A percentile compares a stretch with the other conserved stretches of the same genome.
phyloP scores from a whole-genome alignment of 331 rosid species.

The Rosa hybrid region DNA sequence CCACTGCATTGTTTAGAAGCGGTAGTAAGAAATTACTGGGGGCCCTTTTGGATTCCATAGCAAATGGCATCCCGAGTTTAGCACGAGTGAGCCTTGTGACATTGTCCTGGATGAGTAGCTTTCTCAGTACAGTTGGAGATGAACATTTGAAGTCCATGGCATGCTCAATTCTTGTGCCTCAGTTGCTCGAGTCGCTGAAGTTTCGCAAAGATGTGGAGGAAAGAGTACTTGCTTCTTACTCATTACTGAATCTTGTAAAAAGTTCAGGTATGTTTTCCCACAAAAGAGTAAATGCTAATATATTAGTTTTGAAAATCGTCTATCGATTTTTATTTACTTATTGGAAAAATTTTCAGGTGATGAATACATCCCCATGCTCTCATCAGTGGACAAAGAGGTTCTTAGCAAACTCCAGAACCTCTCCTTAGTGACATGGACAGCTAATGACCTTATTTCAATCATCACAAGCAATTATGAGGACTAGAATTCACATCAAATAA shows the following conservation, averaged over 20 bases:
- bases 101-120: constrained; percentile 69
- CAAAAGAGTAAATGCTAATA: not conserved
- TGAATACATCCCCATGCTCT: constrained; percentile 36
- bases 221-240: constrained; percentile 74
- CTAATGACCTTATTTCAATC: constrained; percentile 57
- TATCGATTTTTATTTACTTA: not conserved
- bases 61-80: constrained; percentile 56
- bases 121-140: constrained; percentile 47
- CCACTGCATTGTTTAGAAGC: constrained; percentile 47
- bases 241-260: constrained; percentile 60
- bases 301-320: not conserved
- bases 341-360: constrained; percentile 31
- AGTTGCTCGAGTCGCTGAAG: constrained; percentile 47
- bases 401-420: constrained; percentile 57
- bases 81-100: constrained; percentile 72
- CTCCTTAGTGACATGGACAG: constrained; percentile 86
- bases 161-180: constrained; percentile 55
- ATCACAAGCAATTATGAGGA: constrained; percentile 23
- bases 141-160: constrained; percentile 41
- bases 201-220: constrained; percentile 63
- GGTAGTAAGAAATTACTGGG: constrained; percentile 55
- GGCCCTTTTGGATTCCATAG: constrained; percentile 63
- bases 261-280: constrained; percentile 51
- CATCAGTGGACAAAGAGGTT: constrained; percentile 42
- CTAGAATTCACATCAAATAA: constrained; percentile 9